Base-by-base conservation (phyloP, 306 rosid genomes). In the Rosa persica region DNA sequence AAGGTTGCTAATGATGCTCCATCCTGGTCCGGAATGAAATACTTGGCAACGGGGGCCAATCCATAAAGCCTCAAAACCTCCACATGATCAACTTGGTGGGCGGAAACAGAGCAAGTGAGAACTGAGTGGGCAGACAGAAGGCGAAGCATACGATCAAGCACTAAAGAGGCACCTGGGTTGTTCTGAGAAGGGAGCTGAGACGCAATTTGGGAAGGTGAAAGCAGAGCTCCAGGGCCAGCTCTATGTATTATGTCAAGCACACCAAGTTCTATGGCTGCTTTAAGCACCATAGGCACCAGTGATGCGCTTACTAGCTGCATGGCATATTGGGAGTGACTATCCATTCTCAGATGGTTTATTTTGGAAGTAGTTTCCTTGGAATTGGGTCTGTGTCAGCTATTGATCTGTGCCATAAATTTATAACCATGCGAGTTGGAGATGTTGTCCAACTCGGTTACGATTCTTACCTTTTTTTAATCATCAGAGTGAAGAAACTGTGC, bases 241-340 rank as follows among this genome's bases (percentile, higher is more conserved):
- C 46, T 69, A 6, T 75, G 4, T 7, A 81, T 68, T 40, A 75
- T 81, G 72, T 69, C 76, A 44, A 81, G 64, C 39, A 81, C 71
- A n/a, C 80, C 84, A 58, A 74, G 39, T 19, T 81, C 84, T 38
- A 57, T 7, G 22, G 80, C 66, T 46, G 84, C 76, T 81, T 81
- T 81, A 27, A 81, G 23, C 20, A 38, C 80, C 66, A 60, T 54
- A 4, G 80, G 84, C 7, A 81, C 23, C 12, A 81, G 62, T 17
- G 80, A 75, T 25, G 84, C 65, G 15, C 46, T 81, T 12, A 15
- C 46, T 3, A 75, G 72, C 22, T 60, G 76, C 80, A 75, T 68
- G 5, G 76, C 76, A 44, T 58, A 38, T 4, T 67, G 55, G 40
- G 76, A 43, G 30, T 58, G 47, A 8, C 36, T 57, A 12, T 46